These are phyloP conservation scores for Penicillium angulare DNA, from an alignment of 495 filamentous ascomycete genomes.

Conservation along the genomic window DNA sequence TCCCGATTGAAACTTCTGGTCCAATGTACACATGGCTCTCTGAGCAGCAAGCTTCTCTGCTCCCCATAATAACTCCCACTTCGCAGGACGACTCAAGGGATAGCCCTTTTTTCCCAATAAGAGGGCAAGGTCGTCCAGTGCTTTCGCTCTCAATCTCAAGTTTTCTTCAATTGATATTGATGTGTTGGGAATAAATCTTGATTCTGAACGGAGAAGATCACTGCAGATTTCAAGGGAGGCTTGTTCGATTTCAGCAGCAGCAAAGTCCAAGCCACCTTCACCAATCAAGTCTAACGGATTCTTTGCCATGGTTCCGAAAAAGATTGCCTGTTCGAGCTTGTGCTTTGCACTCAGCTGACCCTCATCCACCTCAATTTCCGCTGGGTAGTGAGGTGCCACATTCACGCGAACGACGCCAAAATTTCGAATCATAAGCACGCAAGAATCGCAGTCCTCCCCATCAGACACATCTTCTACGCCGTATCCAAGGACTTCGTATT, in stretches of 20 bases:
- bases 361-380: conserved; percentile 30
- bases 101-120: conserved; percentile 58
- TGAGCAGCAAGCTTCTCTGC: conserved; percentile 89
- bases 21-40: conserved; percentile 73
- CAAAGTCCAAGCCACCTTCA: conserved; percentile 60
- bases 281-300: conserved; percentile 79
- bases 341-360: conserved; percentile 67
- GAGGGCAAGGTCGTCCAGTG: conserved; percentile 67
- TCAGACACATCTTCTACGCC: conserved; percentile 37
- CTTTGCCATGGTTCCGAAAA: conserved; percentile 75
- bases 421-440: conserved; percentile 71
- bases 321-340: conserved; percentile 92
- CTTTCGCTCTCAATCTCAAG: conserved; percentile 64
- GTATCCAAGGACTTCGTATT: conserved; percentile 46
- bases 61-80: conserved; percentile 83
- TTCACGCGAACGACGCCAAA: conserved; percentile 76
- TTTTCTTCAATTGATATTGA: conserved; percentile 78
- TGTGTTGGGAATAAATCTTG: conserved; percentile 65
- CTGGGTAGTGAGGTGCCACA: conserved; percentile 30
- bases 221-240: conserved; percentile 76
- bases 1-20: conserved; percentile 57
- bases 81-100: conserved; percentile 57
- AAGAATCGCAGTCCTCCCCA: conserved; percentile 56
- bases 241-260: conserved; percentile 65
- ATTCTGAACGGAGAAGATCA: conserved; percentile 76